Evolutionary conservation across 768 basidiomycete species (phyloP).

Genomic region (Ramaria sp.): DNA sequence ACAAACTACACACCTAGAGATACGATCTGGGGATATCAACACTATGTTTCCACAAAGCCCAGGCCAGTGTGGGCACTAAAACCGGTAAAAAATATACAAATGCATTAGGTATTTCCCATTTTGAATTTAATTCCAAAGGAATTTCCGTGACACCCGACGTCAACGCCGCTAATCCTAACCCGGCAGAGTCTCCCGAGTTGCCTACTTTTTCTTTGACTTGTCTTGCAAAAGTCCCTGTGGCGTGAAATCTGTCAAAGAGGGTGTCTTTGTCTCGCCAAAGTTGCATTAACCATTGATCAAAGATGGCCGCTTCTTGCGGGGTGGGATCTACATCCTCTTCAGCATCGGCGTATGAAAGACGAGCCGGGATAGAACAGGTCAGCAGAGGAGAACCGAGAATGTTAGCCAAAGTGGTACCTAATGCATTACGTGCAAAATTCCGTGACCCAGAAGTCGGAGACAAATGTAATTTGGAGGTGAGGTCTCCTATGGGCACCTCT

Average conservation of each 20-base stretch:
- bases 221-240: conserved; percentile 34
- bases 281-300: conserved; percentile 75
- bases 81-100: conserved; percentile 62
- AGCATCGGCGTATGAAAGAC: conserved; percentile 18
- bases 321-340: conserved; percentile 33
- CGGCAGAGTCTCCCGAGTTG: conserved; percentile 21
- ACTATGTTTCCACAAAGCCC: background rate
- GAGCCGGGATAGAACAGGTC: background rate
- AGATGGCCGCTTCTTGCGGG: conserved; percentile 45
- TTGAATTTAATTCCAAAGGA: conserved; percentile 45
- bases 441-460: conserved; percentile 20
- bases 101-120: conserved; percentile 49
- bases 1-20: too few species aligned
- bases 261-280: conserved; percentile 83
- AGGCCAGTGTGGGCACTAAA: background rate
- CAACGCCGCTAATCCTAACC: conserved; percentile 13
- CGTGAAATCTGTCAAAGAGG: conserved; percentile 56
- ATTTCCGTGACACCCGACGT: conserved; percentile 22
- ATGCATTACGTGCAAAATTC: conserved; percentile 16
- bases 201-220: background rate
- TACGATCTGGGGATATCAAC: too few species aligned
- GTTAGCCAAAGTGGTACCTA: conserved; percentile 23
- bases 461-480: conserved; percentile 21
- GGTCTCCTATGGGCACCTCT: conserved; percentile 61
- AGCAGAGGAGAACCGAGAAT: background rate